Conservation (phyloP, 495 filamentous ascomycete species). For the Friedmanniomyces endolithicus region DNA sequence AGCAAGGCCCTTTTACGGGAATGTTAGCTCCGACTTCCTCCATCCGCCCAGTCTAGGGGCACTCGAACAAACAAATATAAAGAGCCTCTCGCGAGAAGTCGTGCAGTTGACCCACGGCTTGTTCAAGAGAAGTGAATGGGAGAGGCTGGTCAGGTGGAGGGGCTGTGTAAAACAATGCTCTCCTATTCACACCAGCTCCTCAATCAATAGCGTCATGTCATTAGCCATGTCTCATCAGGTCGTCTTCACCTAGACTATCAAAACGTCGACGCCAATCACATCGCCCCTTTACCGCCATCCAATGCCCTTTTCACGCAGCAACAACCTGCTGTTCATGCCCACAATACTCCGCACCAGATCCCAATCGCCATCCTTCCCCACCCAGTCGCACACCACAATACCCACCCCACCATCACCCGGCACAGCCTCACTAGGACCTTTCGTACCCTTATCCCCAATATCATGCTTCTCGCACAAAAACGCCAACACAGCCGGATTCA, state of each 20-base stretch:
- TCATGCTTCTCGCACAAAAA: conserved; percentile 62
- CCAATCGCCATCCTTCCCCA: conserved; percentile 83
- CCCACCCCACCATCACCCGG: conserved; percentile 71
- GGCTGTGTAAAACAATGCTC: too few relatives aligned
- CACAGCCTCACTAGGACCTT: conserved; percentile 28
- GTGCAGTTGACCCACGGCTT: too few relatives aligned
- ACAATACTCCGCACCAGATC: conserved; percentile 80
- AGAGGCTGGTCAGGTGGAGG: too few relatives aligned
- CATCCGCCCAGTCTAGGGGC: too few relatives aligned
- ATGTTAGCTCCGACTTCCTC: too few relatives aligned
- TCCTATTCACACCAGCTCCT: too few relatives aligned
- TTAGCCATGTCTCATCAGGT: not conserved
- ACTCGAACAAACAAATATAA: too few relatives aligned
- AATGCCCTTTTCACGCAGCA: conserved; percentile 32
- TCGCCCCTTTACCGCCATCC: not conserved
- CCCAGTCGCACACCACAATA: conserved; percentile 87
- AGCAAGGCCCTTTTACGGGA: too few relatives aligned
- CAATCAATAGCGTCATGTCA: too few relatives aligned
- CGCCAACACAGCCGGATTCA: conserved; percentile 79
- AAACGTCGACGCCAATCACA: not conserved
- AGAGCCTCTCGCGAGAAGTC: too few relatives aligned
- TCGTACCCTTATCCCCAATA: conserved; percentile 24
- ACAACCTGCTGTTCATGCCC: conserved; percentile 74
- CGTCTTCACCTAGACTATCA: not conserved
- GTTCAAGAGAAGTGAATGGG: too few relatives aligned